These are phyloP conservation scores for Scheffersomyces coipomensis DNA, from an alignment of 805 yeast species.

Conservation along the genomic window DNA sequence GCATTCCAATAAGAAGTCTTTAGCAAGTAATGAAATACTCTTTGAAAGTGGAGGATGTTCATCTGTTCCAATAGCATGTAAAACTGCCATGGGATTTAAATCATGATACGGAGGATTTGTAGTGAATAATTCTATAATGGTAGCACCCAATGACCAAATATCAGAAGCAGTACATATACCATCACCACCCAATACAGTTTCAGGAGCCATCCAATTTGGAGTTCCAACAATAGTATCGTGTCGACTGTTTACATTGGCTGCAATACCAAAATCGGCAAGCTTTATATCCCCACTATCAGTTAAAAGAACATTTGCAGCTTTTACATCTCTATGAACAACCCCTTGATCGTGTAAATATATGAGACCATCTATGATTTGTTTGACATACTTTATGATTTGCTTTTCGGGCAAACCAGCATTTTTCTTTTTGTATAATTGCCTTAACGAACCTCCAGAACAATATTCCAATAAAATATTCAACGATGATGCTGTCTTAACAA, in stretches of 20 bases:
- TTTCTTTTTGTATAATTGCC: conserved; percentile 46
- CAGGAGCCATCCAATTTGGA: conserved; percentile 99
- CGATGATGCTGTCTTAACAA: conserved; percentile 51
- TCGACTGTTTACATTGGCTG: conserved; percentile 53
- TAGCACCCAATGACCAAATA: conserved; percentile 94
- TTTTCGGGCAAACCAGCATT: conserved; percentile 57
- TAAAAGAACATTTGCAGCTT: conserved; percentile 85
- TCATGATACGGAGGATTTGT: conserved; percentile 87
- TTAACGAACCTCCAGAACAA: conserved; percentile 61
- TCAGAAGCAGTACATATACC: conserved; percentile 90
- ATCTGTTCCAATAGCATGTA: conserved; percentile 80
- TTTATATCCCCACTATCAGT: conserved; percentile 69
- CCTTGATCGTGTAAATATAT: conserved; percentile 67
- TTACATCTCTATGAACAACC: conserved; percentile 83
- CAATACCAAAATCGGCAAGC: conserved; percentile 94
- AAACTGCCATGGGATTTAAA: conserved; percentile 70
- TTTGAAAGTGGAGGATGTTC: conserved; percentile 69
- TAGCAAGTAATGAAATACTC: conserved; percentile 38
- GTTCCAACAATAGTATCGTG: conserved; percentile 68
- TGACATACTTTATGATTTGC: conserved; percentile 48
- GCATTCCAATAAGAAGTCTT: conserved; percentile 64
- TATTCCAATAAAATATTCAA: conserved; percentile 64
- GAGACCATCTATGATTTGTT: conserved; percentile 60
- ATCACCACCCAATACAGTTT: conserved; percentile 73
- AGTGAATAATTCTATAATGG: conserved; percentile 80